These are phyloP conservation scores for Lachnellula subtilissima DNA, from an alignment of 2,329 filamentous ascomycete genomes.

Conservation along the genomic window DNA sequence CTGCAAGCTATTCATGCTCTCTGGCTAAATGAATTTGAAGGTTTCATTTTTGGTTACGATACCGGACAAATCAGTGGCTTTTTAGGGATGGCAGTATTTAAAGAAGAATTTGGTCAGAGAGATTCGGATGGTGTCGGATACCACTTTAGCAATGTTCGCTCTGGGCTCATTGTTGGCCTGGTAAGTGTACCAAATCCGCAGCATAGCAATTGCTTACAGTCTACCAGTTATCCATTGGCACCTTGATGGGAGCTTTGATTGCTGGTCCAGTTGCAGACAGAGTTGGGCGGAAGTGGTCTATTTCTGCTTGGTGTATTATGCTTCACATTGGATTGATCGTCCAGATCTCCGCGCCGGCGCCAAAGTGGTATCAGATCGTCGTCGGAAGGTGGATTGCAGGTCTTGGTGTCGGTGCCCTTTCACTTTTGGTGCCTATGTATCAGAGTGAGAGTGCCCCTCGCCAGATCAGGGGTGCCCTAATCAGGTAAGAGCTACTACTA, in stretches of 20 bases:
- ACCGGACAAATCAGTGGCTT: slow-evolving; percentile 70
- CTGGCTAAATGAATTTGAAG: slow-evolving; percentile 23
- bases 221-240: slow-evolving; percentile 62
- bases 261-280: slow-evolving; percentile 63
- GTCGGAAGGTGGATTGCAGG: slow-evolving; percentile 62
- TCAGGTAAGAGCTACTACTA: slow-evolving; percentile 28
- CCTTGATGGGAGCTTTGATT: slow-evolving; percentile 72
- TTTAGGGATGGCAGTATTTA: slow-evolving; percentile 50
- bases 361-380: slow-evolving; percentile 46
- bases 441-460: slow-evolving; percentile 58
- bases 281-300: slow-evolving; percentile 57
- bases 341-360: slow-evolving; percentile 52
- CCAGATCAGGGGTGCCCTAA: slow-evolving; percentile 57
- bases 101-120: slow-evolving; percentile 46
- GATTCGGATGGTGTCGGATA: slow-evolving; percentile 22
- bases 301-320: slow-evolving; percentile 45
- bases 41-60: slow-evolving; percentile 57
- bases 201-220: slow-evolving; percentile 51
- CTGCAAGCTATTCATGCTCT: neutral
- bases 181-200: slow-evolving; percentile 35
- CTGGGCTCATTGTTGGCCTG: slow-evolving; percentile 52
- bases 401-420: slow-evolving; percentile 61
- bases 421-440: slow-evolving; percentile 61
- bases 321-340: slow-evolving; percentile 61
- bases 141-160: slow-evolving; percentile 53